A percentile compares a stretch with the other conserved stretches of the same genome.
Conservation (phyloP, 345 rosid genomes). For the Lepidium aucheri region DNA sequence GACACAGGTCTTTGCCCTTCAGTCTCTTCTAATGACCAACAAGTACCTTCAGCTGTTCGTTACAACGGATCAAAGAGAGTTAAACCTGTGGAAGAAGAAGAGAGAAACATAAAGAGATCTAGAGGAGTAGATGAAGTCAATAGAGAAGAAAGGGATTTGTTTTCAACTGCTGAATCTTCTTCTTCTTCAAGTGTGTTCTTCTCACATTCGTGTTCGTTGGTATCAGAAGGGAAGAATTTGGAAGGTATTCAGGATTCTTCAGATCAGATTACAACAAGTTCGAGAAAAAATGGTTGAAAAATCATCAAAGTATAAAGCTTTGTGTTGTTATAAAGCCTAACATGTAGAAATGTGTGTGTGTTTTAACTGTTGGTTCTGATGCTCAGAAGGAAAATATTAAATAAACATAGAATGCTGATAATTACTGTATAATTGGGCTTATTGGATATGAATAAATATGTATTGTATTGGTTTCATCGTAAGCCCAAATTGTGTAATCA, state of each 20-base stretch:
- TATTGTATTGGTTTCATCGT: not conserved
- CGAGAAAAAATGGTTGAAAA: constrained; percentile 10
- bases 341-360: constrained; percentile 15
- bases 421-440: not conserved
- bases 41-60: constrained; percentile 47
- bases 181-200: constrained; percentile 43
- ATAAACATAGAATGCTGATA: constrained; percentile 1
- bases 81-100: constrained; percentile 31
- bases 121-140: constrained; percentile 10
- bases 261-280: constrained; percentile 21
- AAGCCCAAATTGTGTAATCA: not conserved
- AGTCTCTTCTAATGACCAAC: constrained; percentile 68
- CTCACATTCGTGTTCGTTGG: constrained; percentile 46
- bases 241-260: constrained; percentile 40
- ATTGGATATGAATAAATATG: not conserved
- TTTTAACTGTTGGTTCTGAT: not conserved
- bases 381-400: not conserved
- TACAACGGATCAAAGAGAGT: constrained; percentile 47
- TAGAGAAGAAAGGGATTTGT: constrained; percentile 40
- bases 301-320: not conserved
- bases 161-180: constrained; percentile 76
- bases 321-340: constrained; percentile 10
- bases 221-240: constrained; percentile 33
- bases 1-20: constrained; percentile 37
- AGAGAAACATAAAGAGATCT: constrained; percentile 13